Base-by-base conservation (phyloP, 2,329 filamentous ascomycete genomes). In the Cladophialophora exuberans region DNA sequence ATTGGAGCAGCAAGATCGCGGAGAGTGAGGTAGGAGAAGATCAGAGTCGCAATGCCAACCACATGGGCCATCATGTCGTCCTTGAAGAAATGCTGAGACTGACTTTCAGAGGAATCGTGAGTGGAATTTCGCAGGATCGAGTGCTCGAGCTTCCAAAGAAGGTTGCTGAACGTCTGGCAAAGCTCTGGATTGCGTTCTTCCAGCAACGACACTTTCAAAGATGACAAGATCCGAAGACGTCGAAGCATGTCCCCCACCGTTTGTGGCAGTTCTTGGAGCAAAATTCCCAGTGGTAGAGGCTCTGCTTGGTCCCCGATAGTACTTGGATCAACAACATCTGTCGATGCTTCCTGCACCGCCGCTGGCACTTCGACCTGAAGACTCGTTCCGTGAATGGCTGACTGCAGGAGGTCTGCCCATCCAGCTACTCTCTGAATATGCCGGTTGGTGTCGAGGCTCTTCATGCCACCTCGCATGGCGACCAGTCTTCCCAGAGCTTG, bases 111-210 rank as follows among this genome's bases (percentile, higher is more conserved):
- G n/a, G n/a, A n/a, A n/a, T n/a, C n/a, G n/a, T n/a, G n/a, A n/a
- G n/a, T n/a, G n/a, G n/a, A n/a, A n/a, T n/a, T n/a, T n/a, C 46
- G 44, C 36, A 56, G 23, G 9, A 59, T 50, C 22, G 25, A 39
- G 38, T 60, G 41, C 20, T 60, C 53, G 25, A 57, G 47, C n/a
- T 56, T 56, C 53, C 53, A 60, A 5, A 60, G 45, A 3, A 53
- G 38, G 25, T 54, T 42, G 47, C 53, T 56, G 31, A 60, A 60
- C 3, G 33, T 39, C 13, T 31, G 42, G 25, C 56, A 53, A 9
- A 60, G 15, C 22, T 53, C 41, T 17, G 22, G 10, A 30, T 51
- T 42, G 38, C 53, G 48, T 10, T 57, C 33, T 1, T 11, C 20
- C 6, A 55, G 17, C 3, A 55, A 23, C n/a, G 6, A n/a, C 10